Evolutionary conservation across 2,329 filamentous ascomycete genomes (phyloP).

Genomic region (Dissoconium aciculare): DNA sequence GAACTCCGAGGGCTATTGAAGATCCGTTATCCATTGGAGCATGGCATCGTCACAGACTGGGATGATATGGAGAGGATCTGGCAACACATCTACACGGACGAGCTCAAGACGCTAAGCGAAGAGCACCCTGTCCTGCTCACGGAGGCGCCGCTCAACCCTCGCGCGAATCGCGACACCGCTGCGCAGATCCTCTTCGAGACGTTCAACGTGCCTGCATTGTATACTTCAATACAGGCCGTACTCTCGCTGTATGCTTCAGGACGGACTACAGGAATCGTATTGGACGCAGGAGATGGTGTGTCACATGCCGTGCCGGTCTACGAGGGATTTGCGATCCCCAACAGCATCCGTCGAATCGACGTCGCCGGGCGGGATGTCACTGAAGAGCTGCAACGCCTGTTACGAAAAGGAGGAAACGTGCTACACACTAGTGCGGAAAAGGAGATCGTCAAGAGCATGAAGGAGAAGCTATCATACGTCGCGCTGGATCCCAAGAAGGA

Average conservation of each 20-base stretch:
- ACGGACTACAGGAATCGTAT: conserved; percentile 85
- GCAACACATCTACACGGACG: conserved; percentile 94
- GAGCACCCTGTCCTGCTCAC: conserved; percentile 96
- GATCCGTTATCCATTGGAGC: conserved; percentile 88
- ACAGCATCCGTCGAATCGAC: conserved; percentile 87
- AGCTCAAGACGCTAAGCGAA: conserved; percentile 90
- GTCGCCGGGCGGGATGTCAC: conserved; percentile 93
- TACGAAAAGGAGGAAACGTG: conserved; percentile 83
- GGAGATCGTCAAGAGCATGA: conserved; percentile 94
- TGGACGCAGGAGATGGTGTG: conserved; percentile 90
- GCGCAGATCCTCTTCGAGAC: conserved; percentile 98
- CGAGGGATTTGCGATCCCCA: conserved; percentile 92
- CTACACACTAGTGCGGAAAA: conserved; percentile 98
- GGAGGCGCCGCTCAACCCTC: conserved; percentile 87
- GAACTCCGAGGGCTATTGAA: conserved; percentile 86
- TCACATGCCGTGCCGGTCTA: conserved; percentile 96
- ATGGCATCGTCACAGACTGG: conserved; percentile 98
- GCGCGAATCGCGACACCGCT: conserved; percentile 87
- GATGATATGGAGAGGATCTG: conserved; percentile 99
- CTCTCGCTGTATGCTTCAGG: conserved; percentile 92
- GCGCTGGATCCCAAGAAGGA: conserved; percentile 81
- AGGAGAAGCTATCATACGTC: conserved; percentile 87
- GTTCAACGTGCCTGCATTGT: conserved; percentile 92
- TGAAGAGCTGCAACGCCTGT: conserved; percentile 77
- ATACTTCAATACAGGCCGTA: conserved; percentile 93